These are phyloP conservation scores for Phytopythium sindhum DNA, from an alignment of 352 stramenopile species.

Conservation along the genomic window DNA sequence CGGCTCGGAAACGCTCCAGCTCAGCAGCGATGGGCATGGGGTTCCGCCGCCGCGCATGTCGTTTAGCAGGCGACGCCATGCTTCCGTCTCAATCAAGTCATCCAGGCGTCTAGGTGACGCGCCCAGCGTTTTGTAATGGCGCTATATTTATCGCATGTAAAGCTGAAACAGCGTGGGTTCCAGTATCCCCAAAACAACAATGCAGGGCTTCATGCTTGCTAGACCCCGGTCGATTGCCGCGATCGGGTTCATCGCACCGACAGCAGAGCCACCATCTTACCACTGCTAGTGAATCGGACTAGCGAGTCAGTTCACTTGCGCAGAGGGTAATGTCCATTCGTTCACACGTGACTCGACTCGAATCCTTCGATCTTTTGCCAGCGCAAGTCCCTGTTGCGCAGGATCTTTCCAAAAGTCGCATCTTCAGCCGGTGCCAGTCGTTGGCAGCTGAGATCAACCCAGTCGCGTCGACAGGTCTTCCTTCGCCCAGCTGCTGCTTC, in stretches of 20 bases:
- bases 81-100: not conserved
- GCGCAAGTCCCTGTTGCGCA: not conserved
- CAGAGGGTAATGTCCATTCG: no score
- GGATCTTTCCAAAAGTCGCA: not conserved
- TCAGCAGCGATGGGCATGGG: conserved; percentile 23
- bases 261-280: no score
- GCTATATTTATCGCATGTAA: not conserved
- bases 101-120: no score
- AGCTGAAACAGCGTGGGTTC: no score
- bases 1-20: conserved; percentile 43
- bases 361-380: conserved; percentile 1
- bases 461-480: not conserved
- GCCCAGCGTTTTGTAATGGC: not conserved
- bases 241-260: no score
- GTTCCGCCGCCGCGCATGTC: not conserved
- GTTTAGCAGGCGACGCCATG: conserved; percentile 1
- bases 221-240: no score
- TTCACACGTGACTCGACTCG: not conserved
- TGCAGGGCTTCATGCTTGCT: no score
- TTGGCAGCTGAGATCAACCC: not conserved
- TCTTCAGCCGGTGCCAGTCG: not conserved
- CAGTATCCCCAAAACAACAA: no score
- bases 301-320: not conserved
- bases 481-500: not conserved
- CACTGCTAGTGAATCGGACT: no score